These are phyloP conservation scores for Claviceps arundinis DNA, from an alignment of 2,329 filamentous ascomycete genomes.

Conservation along the genomic window DNA sequence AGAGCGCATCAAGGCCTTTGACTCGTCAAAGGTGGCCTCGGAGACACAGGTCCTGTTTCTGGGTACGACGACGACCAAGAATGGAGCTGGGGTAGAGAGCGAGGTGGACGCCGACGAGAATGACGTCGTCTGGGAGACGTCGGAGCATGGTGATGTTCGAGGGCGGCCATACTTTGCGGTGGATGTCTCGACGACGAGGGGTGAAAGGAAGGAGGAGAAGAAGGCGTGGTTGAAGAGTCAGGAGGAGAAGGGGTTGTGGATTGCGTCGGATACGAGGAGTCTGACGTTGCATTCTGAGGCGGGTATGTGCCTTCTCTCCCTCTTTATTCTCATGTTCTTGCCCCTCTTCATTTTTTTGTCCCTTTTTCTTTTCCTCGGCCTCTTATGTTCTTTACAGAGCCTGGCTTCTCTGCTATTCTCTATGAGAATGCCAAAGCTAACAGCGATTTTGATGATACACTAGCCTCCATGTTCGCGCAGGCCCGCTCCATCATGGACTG, in stretches of 20 bases:
- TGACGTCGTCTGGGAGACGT: conserved; percentile 1
- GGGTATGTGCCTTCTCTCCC: conserved; percentile 31
- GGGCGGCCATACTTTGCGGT: conserved; percentile 82
- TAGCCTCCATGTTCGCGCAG: conserved; percentile 87
- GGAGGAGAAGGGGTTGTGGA: conserved; percentile 45
- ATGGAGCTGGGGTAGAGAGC: conserved; percentile 14
- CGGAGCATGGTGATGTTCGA: conserved; percentile 51
- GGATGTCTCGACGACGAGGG: conserved; percentile 64
- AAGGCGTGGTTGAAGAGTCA: conserved; percentile 29
- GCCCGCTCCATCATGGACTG: conserved; percentile 82
- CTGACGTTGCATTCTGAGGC: conserved; percentile 47
- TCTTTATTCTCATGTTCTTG: background rate
- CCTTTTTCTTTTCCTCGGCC: background rate
- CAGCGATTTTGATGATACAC: background rate
- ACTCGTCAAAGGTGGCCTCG: conserved; percentile 56
- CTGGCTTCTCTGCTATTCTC: background rate
- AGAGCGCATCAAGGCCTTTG: conserved; percentile 57
- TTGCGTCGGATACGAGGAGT: conserved; percentile 53
- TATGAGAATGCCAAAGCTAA: background rate
- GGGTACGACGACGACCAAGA: conserved; percentile 54
- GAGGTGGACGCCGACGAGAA: conserved; percentile 19
- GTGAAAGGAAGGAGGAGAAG: conserved; percentile 51
- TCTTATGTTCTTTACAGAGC: background rate
- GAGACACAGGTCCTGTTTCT: conserved; percentile 67
- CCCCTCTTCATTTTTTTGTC: background rate